Base-by-base conservation (phyloP, 441 rosid genomes). In the Macaranga tanarius region DNA sequence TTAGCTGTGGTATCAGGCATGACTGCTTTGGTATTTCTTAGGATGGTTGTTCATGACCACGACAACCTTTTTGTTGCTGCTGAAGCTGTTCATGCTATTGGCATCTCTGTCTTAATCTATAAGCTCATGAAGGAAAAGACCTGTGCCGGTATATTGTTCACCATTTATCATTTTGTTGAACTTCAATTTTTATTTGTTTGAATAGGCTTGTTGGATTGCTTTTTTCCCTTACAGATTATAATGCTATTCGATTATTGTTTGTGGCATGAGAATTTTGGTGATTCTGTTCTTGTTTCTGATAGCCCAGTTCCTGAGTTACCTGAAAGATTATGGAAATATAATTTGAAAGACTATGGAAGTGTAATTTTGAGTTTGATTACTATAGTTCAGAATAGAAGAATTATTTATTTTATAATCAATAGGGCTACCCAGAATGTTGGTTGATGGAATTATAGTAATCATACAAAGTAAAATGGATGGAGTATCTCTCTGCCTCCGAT, bases 51-150 rank as follows among this genome's bases (percentile, higher is more conserved):
- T 48, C 90, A 88, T 72, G 96, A 93, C 67, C 99, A 93, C 70
- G 97, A 93, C 73, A 95, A 90, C 70, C 97, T 95, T 74, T 95
- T 91, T 72, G 98, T 91, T 20, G 97, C 95, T 31, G 92, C 99
- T 10, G 97, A 95, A 86, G 91, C 95, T 31, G 92, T 93, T 42
- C 99, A 95, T 86, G 87, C 94, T 57, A 77, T 90, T 40, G 99
- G 98, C 72, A 95, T 95, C 76, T 87, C 89, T 69, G 97, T 91
- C 67, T 89, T 95, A 31, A 91, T 93, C 25, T 95, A 93, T 84
- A 89, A 91, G 82, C 96, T 95, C 77, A 90, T 77, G 77, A 93
- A 89, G 82, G 96, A 95, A 82, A 93, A 85, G 82, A 90, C 97
- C 59, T 93, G 98, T 75, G 95, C 98, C 16, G 97, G 98, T 93